phyloP scores from a whole-genome alignment of 2,329 filamentous ascomycete genomes.

The Pseudopyrenochaeta lycopersici region DNA sequence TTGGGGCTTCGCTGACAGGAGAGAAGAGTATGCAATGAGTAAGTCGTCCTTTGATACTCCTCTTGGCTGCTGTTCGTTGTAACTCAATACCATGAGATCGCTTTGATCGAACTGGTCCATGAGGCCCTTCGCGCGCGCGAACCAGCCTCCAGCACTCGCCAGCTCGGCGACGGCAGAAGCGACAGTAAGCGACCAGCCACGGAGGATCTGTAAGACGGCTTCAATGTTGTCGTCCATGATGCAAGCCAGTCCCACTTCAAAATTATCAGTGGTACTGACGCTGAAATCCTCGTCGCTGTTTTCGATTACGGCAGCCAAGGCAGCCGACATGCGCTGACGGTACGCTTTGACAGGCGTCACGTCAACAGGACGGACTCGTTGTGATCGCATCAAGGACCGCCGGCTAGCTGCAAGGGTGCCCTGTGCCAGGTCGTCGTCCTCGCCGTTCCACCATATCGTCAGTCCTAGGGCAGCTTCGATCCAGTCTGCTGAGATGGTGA shows the following conservation, averaged over 20 bases:
- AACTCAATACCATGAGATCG: conserved; percentile 84
- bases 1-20: conserved; percentile 63
- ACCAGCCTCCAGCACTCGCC: conserved; percentile 83
- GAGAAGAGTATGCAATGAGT: conserved; percentile 76
- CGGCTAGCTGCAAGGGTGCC: conserved; percentile 57
- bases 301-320: conserved; percentile 72
- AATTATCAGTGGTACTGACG: conserved; percentile 76
- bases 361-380: conserved; percentile 58
- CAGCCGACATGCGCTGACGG: conserved; percentile 74
- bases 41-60: conserved; percentile 79
- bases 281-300: conserved; percentile 73
- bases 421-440: conserved; percentile 59
- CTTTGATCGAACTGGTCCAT: conserved; percentile 79
- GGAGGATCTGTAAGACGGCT: conserved; percentile 76
- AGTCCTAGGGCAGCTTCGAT: conserved; percentile 85
- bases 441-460: conserved; percentile 91
- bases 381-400: conserved; percentile 50
- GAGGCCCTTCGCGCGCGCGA: conserved; percentile 63
- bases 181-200: conserved; percentile 81
- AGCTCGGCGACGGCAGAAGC: conserved; percentile 83
- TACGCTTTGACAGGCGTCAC: conserved; percentile 72
- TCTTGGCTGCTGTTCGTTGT: conserved; percentile 48
- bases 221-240: conserved; percentile 84
- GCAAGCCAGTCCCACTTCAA: conserved; percentile 84
- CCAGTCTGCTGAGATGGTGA: conserved; percentile 86